Base-by-base conservation (phyloP, 2,329 filamentous ascomycete genomes). In the Conoideocrella luteorostrata region DNA sequence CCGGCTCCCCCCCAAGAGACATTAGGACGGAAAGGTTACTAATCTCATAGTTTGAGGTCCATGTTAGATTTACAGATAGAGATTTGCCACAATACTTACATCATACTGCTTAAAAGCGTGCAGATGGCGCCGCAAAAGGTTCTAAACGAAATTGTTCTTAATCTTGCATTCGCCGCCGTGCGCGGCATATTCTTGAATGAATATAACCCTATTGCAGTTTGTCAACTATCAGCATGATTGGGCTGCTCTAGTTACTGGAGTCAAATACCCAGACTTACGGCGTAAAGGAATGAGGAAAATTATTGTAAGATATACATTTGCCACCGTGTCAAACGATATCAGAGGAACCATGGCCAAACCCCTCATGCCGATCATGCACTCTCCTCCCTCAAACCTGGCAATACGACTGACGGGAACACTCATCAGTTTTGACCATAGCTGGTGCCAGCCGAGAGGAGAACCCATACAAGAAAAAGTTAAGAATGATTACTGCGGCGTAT, bases 341-440 rank as follows among this genome's bases (percentile, higher is more conserved):
- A 84, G 67, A 1, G 79, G 77, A 22, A 82, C 71, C 68, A 83
- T 76, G 4, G 75, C 73, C 4, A 70, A 60, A 40, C 66, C 72
- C 52, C 75, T 61, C 71, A 83, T 78, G 15, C 80, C 80, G 43
- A 84, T 82, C 44, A 78, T 71, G 51, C 80, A 84, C 34, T 71
- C 60, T 2, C 73, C 74, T 10, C 76, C 56, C 3, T 75, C 64
- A 41, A 81, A 71, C 44, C 69, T 70, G 3, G 75, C 71, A 35
- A 81, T 77, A 4, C 79, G 78, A 52, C 75, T 78, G 46, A n/a
- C 10, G n/a, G n/a, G n/a, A n/a, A n/a, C n/a, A n/a, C 2, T n/a
- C 17, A 39, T 39, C 26, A 34, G 39, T 35, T 21, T 26, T 10
- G 15, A 13, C 9, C 15, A 12, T 20, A n/a, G n/a, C n/a, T n/a